phyloP scores from a whole-genome alignment of 345 rosid species.

The Jatropha curcas region DNA sequence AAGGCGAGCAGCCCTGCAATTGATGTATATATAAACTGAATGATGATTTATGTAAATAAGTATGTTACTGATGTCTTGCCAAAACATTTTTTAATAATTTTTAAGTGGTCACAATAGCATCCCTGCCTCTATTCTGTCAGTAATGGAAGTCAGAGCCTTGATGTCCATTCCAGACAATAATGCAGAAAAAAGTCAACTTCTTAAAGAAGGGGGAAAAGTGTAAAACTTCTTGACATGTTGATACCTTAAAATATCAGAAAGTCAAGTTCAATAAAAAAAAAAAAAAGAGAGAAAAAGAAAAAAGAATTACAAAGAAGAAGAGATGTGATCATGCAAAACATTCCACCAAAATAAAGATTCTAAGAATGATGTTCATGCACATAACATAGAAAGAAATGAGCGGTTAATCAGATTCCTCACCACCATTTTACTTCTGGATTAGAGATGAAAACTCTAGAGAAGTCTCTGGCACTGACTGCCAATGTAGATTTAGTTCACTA shows the following conservation, averaged over 20 bases:
- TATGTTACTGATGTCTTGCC: too few relatives aligned
- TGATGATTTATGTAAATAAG: conserved; percentile 37
- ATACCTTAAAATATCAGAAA: background rate
- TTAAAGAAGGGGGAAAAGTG: too few relatives aligned
- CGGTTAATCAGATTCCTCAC: background rate
- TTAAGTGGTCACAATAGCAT: too few relatives aligned
- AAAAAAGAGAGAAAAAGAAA: too few relatives aligned
- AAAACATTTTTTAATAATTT: too few relatives aligned
- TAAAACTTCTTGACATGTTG: background rate
- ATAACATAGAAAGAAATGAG: background rate
- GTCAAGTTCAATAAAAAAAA: too few relatives aligned
- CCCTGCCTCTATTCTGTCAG: too few relatives aligned
- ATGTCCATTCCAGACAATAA: too few relatives aligned
- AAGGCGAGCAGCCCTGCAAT: conserved; percentile 54
- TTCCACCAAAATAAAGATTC: background rate
- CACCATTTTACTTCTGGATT: background rate
- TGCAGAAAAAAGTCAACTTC: too few relatives aligned
- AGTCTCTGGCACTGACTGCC: conserved; percentile 42
- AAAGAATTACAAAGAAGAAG: too few relatives aligned
- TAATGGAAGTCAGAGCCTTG: too few relatives aligned
- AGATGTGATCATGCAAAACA: background rate
- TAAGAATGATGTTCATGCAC: too few relatives aligned
- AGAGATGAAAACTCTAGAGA: background rate
- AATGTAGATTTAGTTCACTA: conserved; percentile 47
- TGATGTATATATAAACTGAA: conserved; percentile 31